Evolutionary conservation across 139 green algal genomes (phyloP), one percentile per base, ranked within the genome.

Genomic region (Closterium sp.): DNA sequence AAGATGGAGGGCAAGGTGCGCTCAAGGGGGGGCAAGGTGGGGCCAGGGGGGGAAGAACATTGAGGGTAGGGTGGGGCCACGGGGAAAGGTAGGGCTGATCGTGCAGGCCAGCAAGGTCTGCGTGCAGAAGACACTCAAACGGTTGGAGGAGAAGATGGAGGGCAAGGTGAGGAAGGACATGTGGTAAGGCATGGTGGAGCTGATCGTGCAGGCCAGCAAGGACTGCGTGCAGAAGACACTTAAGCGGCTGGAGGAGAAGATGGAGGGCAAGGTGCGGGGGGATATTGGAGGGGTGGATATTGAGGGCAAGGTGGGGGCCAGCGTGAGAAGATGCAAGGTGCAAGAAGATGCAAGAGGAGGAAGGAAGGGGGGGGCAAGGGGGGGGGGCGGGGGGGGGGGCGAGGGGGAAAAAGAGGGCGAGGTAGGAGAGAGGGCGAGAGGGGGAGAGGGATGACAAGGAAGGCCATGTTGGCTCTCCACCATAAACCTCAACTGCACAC

Each of bases 191-290:
- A 38, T 7, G 32, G 3, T 3, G 3, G 32, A 38, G 32, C 32
- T 38, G 3, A 38, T 38, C 32, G 96, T 96, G 92, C 96, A 97
- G 95, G 91, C 96, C 27, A 96, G 92, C 31, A 96, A 98, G 94
- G 98, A 99, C 91, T 99, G 98, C 94, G 96, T 99, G 2, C 95
- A 98, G 91, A 99, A 99, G 96, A 99, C 97, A 21, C 96, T 99
- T n/a, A 98, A 88, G n/a, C 95, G 98, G 45, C 96, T 99, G 91
- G 96, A 98, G 95, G 96, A 98, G 84, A 99, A 98, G 94, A 92
- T 98, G 22, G 84, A 93, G 42, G 94, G 90, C 42, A 92, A 89
- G 90, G 90, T 92, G 11, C 2, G 90, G 32, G 32, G 3, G 2
- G 32, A 38, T n/a, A n/a, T n/a, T n/a, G 32, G 32, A 3, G 32